These are phyloP conservation scores for Penicillium longicatenatum DNA, from an alignment of 495 filamentous ascomycete genomes.

Conservation along the genomic window DNA sequence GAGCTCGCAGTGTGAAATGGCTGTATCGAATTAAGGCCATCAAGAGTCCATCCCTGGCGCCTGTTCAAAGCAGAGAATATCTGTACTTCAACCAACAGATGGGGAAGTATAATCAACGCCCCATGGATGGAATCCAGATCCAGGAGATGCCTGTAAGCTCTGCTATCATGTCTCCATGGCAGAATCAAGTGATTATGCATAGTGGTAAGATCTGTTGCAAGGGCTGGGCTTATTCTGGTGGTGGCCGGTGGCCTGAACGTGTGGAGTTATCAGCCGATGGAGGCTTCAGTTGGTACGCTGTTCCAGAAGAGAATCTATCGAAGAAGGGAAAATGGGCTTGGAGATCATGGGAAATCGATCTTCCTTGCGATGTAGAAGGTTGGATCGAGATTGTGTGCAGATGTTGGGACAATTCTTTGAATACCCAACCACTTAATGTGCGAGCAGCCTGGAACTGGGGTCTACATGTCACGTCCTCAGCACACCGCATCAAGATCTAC, in stretches of 20 bases:
- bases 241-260: conserved; percentile 46
- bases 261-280: conserved; percentile 48
- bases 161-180: conserved; percentile 43
- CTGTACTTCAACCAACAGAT: conserved; percentile 48
- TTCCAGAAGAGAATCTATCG: conserved; percentile 33
- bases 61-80: conserved; percentile 49
- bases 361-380: conserved; percentile 44
- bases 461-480: conserved; percentile 66
- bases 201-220: conserved; percentile 40
- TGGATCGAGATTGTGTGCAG: conserved; percentile 47
- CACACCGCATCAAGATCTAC: conserved; percentile 64
- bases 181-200: conserved; percentile 33
- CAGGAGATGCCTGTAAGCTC: conserved; percentile 55
- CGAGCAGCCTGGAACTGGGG: conserved; percentile 58
- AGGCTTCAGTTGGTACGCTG: conserved; percentile 43
- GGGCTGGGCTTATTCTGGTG: conserved; percentile 50
- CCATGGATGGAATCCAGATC: conserved; percentile 42
- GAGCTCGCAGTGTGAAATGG: conserved; percentile 46
- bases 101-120: conserved; percentile 35
- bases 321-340: conserved; percentile 41
- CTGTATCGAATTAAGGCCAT: conserved; percentile 42
- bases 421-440: conserved; percentile 43
- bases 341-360: conserved; percentile 42
- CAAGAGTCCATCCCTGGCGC: conserved; percentile 40
- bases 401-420: conserved; percentile 46